Conservation (phyloP, 371 early-diverging fungal genomes). For the Mortierella sp. region DNA sequence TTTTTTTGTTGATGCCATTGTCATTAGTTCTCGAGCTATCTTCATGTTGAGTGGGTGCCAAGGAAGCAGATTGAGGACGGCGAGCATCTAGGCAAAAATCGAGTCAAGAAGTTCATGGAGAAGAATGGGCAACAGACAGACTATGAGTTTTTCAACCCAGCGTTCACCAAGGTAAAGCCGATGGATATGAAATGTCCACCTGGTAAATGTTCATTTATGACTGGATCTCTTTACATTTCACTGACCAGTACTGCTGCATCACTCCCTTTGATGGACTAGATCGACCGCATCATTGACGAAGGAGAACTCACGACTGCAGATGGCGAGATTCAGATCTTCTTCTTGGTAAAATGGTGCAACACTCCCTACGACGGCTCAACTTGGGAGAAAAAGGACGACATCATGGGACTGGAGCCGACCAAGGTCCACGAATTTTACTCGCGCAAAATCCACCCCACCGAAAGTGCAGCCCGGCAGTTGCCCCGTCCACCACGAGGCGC, state of each 20-base stretch:
- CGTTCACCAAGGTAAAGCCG: conserved; percentile 56
- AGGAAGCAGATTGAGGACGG: conserved; percentile 71
- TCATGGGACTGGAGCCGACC: conserved; percentile 64
- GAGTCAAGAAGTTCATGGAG: conserved; percentile 83
- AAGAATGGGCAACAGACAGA: conserved; percentile 71
- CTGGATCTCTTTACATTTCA: background rate
- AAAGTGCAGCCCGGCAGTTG: conserved; percentile 61
- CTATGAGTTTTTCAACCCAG: conserved; percentile 71
- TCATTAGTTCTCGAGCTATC: conserved; percentile 72
- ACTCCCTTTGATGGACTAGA: conserved; percentile 18
- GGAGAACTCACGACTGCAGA: conserved; percentile 75
- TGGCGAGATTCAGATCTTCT: conserved; percentile 75
- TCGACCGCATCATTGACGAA: conserved; percentile 91
- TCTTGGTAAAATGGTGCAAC: conserved; percentile 93
- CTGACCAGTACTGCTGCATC: background rate
- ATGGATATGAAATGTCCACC: conserved; percentile 2
- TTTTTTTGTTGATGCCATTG: conserved; percentile 44
- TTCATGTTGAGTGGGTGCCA: conserved; percentile 90
- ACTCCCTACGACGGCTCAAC: conserved; percentile 92
- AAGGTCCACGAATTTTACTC: conserved; percentile 64
- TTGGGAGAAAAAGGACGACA: conserved; percentile 86
- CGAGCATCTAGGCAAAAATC: conserved; percentile 81
- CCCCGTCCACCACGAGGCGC: conserved; percentile 66
- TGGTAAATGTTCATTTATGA: background rate
- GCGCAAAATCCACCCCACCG: conserved; percentile 64